Percentiles rank a stretch among this genome's conserved stretches.
These are phyloP conservation scores for Stereum hirsutum DNA, from an alignment of 1,284 basidiomycete species.

Conservation along the genomic window DNA sequence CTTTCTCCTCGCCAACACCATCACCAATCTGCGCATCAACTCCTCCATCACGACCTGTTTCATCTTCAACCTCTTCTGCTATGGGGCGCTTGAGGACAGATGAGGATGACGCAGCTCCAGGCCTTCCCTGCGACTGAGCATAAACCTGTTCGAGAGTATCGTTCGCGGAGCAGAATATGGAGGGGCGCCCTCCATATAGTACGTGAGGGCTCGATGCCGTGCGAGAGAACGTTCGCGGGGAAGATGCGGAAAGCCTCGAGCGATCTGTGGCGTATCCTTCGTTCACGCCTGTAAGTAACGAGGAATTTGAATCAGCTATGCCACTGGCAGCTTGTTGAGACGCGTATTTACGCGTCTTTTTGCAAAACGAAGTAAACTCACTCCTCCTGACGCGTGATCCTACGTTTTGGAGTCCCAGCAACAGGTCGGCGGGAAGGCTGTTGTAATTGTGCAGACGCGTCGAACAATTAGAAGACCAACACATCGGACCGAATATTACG, in stretches of 20 bases:
- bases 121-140: slow-evolving; percentile 4
- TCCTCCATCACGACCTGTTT: too few species aligned
- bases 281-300: slow-evolving; percentile 31
- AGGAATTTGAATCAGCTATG: too few species aligned
- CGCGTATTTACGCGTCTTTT: too few species aligned
- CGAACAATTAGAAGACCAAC: background rate
- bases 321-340: too few species aligned
- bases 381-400: slow-evolving; percentile 42
- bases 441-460: background rate
- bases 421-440: slow-evolving; percentile 29
- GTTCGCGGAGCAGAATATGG: slow-evolving; percentile 14
- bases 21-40: slow-evolving; percentile 1
- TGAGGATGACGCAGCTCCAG: background rate
- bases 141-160: slow-evolving; percentile 12
- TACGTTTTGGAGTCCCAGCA: slow-evolving; percentile 32
- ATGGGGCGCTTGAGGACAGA: slow-evolving; percentile 10
- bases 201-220: slow-evolving; percentile 2
- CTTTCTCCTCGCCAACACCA: slow-evolving; percentile 1
- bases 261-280: slow-evolving; percentile 37
- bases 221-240: slow-evolving; percentile 1
- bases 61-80: slow-evolving; percentile 4
- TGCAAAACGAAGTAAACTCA: slow-evolving; percentile 13
- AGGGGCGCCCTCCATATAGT: background rate
- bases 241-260: slow-evolving; percentile 13
- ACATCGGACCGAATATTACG: background rate